Evolutionary conservation across 768 basidiomycete genomes (phyloP).

Genomic region (Macrolepiota fuliginosa): DNA sequence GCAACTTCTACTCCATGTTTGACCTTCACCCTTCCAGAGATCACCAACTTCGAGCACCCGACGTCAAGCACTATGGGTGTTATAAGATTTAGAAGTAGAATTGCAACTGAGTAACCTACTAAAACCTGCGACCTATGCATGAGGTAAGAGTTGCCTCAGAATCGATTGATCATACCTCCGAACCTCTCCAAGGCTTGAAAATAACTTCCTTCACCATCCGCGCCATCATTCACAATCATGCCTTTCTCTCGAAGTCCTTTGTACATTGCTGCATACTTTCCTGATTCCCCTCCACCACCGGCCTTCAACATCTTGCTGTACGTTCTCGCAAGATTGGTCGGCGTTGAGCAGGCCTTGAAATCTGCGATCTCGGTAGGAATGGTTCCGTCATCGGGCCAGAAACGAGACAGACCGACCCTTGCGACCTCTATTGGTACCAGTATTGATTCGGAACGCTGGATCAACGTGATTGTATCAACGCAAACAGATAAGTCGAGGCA

Average conservation of each 20-base stretch:
- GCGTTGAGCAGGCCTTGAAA: not conserved
- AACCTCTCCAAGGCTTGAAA: not conserved
- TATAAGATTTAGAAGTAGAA: not conserved
- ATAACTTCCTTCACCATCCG: not conserved
- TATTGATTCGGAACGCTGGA: not conserved
- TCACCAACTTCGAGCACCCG: slow-evolving; percentile 50
- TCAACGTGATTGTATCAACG: not conserved
- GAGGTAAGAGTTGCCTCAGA: not conserved
- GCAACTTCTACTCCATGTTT: slow-evolving; percentile 49
- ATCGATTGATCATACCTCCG: not conserved
- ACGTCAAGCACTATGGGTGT: slow-evolving; percentile 33
- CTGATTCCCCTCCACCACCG: not conserved
- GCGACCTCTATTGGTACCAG: not conserved
- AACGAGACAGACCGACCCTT: not conserved
- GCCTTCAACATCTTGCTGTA: not conserved
- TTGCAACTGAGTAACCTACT: not conserved
- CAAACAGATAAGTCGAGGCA: not conserved
- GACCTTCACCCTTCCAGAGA: slow-evolving; percentile 53
- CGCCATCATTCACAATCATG: not conserved
- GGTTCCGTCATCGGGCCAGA: not conserved
- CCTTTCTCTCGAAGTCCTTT: not conserved
- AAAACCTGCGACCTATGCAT: not conserved
- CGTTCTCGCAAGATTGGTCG: not conserved
- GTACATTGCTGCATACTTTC: not conserved
- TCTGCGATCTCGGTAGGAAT: not conserved